Evolutionary conservation across 371 early-diverging fungal species (phyloP).

Genomic region (Rhizopus microsporus): DNA sequence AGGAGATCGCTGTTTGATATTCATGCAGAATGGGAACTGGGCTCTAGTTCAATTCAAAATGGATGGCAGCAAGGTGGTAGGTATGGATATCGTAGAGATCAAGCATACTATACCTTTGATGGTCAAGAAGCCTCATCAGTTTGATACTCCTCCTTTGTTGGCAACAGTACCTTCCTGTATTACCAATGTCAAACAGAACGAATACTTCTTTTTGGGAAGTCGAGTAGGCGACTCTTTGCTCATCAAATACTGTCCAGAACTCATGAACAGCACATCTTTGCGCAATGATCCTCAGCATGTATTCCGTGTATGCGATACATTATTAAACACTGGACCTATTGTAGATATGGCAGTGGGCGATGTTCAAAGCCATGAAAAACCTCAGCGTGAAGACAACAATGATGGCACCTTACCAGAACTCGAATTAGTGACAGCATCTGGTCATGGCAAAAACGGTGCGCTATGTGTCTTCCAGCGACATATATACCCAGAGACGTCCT

Average conservation of each 20-base stretch:
- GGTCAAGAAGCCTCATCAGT: slow-evolving; percentile 3
- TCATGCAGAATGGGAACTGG: slow-evolving; percentile 71
- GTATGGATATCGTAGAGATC: slow-evolving; percentile 43
- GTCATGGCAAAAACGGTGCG: slow-evolving; percentile 74
- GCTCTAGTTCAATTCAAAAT: slow-evolving; percentile 66
- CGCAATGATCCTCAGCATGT: not conserved
- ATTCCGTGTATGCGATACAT: slow-evolving; percentile 75
- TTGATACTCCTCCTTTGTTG: slow-evolving; percentile 9
- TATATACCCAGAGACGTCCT: slow-evolving; percentile 74
- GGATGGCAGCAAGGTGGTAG: slow-evolving; percentile 64
- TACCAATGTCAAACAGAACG: slow-evolving; percentile 47
- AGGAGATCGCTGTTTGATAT: slow-evolving; percentile 54
- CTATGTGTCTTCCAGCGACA: slow-evolving; percentile 82
- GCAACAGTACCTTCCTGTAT: slow-evolving; percentile 62
- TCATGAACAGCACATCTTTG: not conserved
- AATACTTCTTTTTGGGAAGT: slow-evolving; percentile 83
- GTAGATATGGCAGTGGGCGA: slow-evolving; percentile 77
- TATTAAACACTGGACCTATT: slow-evolving; percentile 82
- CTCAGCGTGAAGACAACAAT: slow-evolving; percentile 1
- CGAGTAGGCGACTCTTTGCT: slow-evolving; percentile 80
- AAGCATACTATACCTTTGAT: slow-evolving; percentile 15
- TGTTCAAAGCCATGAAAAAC: slow-evolving; percentile 33
- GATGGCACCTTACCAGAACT: slow-evolving; percentile 46
- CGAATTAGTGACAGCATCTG: slow-evolving; percentile 84
- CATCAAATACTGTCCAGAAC: slow-evolving; percentile 53